These are phyloP conservation scores for Corinectria fuckeliana DNA, from an alignment of 2,329 filamentous ascomycete genomes.

Conservation along the genomic window DNA sequence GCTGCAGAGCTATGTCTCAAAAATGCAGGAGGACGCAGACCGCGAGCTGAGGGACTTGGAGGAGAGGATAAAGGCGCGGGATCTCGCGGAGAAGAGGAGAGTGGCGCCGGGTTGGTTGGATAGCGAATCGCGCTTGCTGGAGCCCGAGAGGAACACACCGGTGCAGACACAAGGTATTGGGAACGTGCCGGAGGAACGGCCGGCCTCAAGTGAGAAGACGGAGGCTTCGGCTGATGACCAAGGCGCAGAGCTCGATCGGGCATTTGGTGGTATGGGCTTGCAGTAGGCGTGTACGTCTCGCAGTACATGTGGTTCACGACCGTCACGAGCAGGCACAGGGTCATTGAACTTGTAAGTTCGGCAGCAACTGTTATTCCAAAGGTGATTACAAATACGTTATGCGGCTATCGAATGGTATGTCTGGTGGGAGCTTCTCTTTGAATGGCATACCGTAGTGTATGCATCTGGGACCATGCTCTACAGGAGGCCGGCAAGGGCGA, in stretches of 20 bases:
- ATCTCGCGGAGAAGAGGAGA: slow-evolving; percentile 79
- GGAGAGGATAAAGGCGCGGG: slow-evolving; percentile 66
- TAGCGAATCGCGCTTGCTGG: slow-evolving; percentile 71
- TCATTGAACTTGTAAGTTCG: neutral
- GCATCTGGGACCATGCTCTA: neutral
- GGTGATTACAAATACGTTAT: slow-evolving; percentile 18
- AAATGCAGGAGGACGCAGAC: slow-evolving; percentile 72
- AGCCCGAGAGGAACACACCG: slow-evolving; percentile 63
- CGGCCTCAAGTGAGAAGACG: slow-evolving; percentile 22
- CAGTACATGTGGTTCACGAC: slow-evolving; percentile 8
- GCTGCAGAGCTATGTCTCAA: slow-evolving; percentile 76
- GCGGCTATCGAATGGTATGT: slow-evolving; percentile 7
- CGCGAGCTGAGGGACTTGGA: slow-evolving; percentile 74
- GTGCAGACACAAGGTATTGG: slow-evolving; percentile 38
- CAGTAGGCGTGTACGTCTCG: slow-evolving; percentile 28
- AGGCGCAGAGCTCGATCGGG: slow-evolving; percentile 63
- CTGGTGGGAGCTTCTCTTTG: neutral
- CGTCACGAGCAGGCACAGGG: slow-evolving; percentile 18
- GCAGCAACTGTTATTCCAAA: slow-evolving; percentile 7
- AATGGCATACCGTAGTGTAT: neutral
- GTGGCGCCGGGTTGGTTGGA: slow-evolving; percentile 84
- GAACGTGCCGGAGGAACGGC: slow-evolving; percentile 19
- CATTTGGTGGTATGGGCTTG: slow-evolving; percentile 58
- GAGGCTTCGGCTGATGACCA: slow-evolving; percentile 51
- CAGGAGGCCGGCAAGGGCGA: slow-evolving; percentile 22